phyloP scores from a whole-genome alignment of 441 rosid species.

The Corymbia calophylla region DNA sequence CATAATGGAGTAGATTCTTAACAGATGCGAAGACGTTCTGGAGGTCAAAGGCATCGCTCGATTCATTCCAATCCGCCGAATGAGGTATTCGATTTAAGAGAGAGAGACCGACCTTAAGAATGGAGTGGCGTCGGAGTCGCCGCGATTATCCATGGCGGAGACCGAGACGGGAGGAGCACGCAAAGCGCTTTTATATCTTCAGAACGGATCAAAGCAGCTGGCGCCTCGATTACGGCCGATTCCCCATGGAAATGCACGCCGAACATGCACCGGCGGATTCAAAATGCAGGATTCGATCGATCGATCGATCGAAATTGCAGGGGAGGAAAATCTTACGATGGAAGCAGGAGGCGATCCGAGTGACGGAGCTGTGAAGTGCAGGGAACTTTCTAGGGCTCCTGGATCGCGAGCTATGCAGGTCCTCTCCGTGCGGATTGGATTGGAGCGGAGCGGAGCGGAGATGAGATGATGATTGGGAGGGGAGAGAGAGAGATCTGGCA shows the following conservation, averaged over 20 bases:
- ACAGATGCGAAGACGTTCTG: neutral
- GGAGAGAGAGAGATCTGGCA: neutral
- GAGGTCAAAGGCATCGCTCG: neutral
- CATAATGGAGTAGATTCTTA: neutral
- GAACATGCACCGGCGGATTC: neutral
- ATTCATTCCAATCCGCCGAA: neutral
- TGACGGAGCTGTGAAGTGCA: neutral
- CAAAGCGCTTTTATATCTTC: neutral
- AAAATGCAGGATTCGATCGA: neutral
- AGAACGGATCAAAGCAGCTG: neutral
- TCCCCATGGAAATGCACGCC: neutral
- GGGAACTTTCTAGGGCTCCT: neutral
- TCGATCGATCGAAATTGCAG: neutral
- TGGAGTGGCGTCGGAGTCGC: conserved; percentile 35
- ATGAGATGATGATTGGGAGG: neutral
- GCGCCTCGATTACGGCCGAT: neutral
- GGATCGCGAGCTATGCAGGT: neutral
- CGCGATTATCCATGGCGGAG: conserved; percentile 42
- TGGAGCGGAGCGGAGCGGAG: neutral
- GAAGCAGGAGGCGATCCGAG: neutral
- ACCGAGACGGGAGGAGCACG: neutral
- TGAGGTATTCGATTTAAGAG: neutral
- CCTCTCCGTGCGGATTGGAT: neutral
- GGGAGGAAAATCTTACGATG: neutral
- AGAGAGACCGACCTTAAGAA: conserved; percentile 33